Conservation (phyloP, 768 basidiomycete species). For the Tubosaeta sp. region DNA sequence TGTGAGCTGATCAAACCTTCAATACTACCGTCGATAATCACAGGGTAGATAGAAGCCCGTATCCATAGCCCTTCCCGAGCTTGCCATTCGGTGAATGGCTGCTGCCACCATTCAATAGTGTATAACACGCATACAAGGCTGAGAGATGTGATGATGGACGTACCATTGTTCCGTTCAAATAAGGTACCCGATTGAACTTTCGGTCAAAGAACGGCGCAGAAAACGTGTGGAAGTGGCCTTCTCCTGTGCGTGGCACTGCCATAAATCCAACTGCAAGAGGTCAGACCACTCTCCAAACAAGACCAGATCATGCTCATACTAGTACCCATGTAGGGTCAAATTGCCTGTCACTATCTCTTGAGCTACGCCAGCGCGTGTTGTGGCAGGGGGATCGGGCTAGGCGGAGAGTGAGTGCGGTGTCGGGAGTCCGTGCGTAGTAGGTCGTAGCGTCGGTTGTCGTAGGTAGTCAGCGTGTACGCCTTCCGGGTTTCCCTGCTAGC, state of each 20-base stretch:
- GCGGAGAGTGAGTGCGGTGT: no score
- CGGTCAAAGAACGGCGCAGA: background rate
- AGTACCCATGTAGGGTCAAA: background rate
- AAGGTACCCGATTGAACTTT: background rate
- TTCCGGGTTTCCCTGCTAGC: no score
- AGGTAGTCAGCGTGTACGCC: no score
- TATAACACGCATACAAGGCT: background rate
- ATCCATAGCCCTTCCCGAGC: background rate
- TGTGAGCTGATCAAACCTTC: background rate
- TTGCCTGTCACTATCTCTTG: slow-evolving; percentile 12
- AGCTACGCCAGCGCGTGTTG: slow-evolving; percentile 25
- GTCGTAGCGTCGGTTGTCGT: no score
- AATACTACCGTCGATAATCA: background rate
- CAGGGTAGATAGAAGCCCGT: background rate
- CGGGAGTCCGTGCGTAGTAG: no score
- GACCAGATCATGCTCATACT: background rate
- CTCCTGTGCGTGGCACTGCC: background rate
- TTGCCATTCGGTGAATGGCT: background rate
- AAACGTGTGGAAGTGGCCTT: background rate
- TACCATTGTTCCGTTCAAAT: background rate
- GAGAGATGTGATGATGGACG: background rate
- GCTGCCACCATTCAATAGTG: background rate
- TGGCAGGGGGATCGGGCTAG: no score
- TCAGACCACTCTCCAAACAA: background rate
- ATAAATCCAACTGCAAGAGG: background rate